These are phyloP conservation scores for Gastrodia elata DNA, from an alignment of 106 monocot genomes.

Conservation along the genomic window DNA sequence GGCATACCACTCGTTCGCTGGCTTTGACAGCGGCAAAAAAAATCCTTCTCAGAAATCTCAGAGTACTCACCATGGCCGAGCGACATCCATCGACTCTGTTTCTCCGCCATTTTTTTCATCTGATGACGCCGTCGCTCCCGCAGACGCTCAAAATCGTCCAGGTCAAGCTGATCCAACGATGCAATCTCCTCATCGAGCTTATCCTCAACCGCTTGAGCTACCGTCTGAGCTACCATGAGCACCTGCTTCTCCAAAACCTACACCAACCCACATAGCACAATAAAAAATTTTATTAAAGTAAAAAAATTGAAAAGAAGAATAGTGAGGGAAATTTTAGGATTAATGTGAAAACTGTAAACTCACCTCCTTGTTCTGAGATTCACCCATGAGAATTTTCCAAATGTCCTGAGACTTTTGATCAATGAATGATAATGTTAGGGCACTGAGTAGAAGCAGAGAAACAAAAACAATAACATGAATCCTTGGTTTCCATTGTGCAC, in stretches of 20 bases:
- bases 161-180: conserved; percentile 68
- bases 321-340: background rate
- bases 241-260: conserved; percentile 88
- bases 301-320: background rate
- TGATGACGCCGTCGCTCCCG: conserved; percentile 79
- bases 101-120: conserved; percentile 81
- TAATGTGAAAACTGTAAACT: background rate
- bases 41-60: conserved; percentile 85
- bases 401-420: background rate
- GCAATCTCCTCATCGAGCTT: conserved; percentile 84
- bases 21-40: conserved; percentile 85
- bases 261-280: background rate
- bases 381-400: background rate
- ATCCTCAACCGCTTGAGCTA: conserved; percentile 89
- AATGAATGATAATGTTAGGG: no score
- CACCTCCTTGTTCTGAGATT: conserved; percentile 8
- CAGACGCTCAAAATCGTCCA: conserved; percentile 72
- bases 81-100: conserved; percentile 49
- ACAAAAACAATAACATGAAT: no score
- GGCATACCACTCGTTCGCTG: conserved; percentile 90
- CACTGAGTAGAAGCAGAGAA: no score
- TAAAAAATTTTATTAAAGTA: no score
- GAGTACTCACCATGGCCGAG: conserved; percentile 88
- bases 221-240: conserved; percentile 68
- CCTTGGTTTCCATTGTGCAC: no score